A percentile compares a stretch with the other conserved stretches of the same genome.
These are phyloP conservation scores for Colletotrichum lini DNA, from an alignment of 2,329 filamentous ascomycete species.

Conservation along the genomic window DNA sequence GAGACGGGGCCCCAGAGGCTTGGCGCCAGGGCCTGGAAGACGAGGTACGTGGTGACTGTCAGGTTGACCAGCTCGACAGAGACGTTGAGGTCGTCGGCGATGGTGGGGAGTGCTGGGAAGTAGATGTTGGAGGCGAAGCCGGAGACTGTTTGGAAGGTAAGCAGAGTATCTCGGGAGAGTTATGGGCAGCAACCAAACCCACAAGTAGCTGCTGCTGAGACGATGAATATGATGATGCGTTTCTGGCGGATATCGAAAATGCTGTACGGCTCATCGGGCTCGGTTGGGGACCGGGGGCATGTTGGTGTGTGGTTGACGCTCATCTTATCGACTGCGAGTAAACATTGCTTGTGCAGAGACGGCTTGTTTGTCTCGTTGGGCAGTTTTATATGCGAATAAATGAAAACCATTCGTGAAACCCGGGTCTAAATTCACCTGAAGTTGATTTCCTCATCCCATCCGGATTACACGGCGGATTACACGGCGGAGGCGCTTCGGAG, in stretches of 20 bases:
- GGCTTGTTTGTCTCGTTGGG: no score
- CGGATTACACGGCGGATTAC: not conserved
- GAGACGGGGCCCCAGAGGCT: conserved; percentile 65
- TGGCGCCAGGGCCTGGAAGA: conserved; percentile 67
- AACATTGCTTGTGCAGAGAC: not conserved
- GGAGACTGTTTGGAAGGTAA: conserved; percentile 50
- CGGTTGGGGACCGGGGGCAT: not conserved
- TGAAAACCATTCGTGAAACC: no score
- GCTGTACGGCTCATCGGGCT: conserved; percentile 56
- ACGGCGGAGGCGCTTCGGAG: conserved; percentile 16
- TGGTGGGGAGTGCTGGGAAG: conserved; percentile 62
- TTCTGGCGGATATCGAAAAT: conserved; percentile 67
- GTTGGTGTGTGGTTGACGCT: not conserved
- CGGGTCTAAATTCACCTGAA: not conserved
- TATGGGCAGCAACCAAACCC: conserved; percentile 35
- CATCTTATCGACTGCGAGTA: not conserved
- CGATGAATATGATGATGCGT: conserved; percentile 60
- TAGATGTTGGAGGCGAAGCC: conserved; percentile 63
- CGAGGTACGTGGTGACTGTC: conserved; percentile 62
- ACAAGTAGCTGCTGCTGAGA: conserved; percentile 67
- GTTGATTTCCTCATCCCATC: not conserved
- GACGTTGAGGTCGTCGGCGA: conserved; percentile 60
- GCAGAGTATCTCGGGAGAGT: not conserved
- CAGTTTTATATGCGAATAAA: not conserved
- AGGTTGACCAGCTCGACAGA: conserved; percentile 57